These are phyloP conservation scores for Penstemon davidsonii DNA, from an alignment of 257 asterid species.

Conservation along the genomic window DNA sequence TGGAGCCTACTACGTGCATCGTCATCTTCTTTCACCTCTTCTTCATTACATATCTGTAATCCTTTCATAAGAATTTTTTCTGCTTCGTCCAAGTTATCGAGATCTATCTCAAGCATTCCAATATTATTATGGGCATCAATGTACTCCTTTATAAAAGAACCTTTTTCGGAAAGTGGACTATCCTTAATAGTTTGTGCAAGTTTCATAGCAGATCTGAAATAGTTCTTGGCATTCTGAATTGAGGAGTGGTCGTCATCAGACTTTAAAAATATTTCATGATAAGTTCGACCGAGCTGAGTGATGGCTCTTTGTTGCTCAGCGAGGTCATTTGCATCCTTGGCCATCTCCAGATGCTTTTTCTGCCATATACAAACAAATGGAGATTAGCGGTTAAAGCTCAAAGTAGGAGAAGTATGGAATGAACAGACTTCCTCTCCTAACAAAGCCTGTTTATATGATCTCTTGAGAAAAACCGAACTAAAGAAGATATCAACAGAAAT, in stretches of 20 bases:
- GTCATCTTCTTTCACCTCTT: slow-evolving; percentile 70
- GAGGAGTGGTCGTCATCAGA: slow-evolving; percentile 79
- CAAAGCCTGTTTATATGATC: not conserved
- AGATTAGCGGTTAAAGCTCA: not conserved
- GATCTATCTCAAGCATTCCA: slow-evolving; percentile 92
- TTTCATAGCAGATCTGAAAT: slow-evolving; percentile 67
- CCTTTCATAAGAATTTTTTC: slow-evolving; percentile 62
- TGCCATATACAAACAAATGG: slow-evolving; percentile 29
- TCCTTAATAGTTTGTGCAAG: slow-evolving; percentile 63
- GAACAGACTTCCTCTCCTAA: not conserved
- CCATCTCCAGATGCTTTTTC: slow-evolving; percentile 87
- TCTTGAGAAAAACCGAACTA: not conserved
- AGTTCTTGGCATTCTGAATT: slow-evolving; percentile 67
- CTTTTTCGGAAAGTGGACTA: slow-evolving; percentile 37
- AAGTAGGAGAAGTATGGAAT: not conserved
- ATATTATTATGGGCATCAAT: slow-evolving; percentile 92
- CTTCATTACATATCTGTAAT: slow-evolving; percentile 79
- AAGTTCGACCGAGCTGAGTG: slow-evolving; percentile 96
- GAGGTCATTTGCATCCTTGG: slow-evolving; percentile 64
- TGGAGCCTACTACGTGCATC: slow-evolving; percentile 94
- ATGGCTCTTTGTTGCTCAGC: slow-evolving; percentile 93
- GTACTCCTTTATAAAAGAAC: slow-evolving; percentile 66
- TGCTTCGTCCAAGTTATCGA: slow-evolving; percentile 76
- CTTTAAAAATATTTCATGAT: slow-evolving; percentile 76
- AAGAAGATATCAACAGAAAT: not conserved